Evolutionary conservation across 768 basidiomycete species (phyloP).

Genomic region (Chlorophyllum brunneum): DNA sequence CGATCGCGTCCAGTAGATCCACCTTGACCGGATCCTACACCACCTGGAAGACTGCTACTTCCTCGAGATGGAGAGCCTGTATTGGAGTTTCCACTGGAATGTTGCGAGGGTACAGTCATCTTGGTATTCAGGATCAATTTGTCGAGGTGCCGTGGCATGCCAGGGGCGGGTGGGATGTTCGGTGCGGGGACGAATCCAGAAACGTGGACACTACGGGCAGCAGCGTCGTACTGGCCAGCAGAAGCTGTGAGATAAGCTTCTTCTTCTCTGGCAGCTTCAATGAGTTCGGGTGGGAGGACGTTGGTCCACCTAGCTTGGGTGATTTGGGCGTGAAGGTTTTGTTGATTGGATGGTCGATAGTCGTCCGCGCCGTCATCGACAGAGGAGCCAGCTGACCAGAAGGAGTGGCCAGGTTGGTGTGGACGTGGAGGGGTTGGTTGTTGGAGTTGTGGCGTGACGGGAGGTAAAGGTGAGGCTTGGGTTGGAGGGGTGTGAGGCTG

Average conservation of each 20-base stretch:
- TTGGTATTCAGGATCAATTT: conserved; percentile 84
- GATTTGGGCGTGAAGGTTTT: conserved; percentile 12
- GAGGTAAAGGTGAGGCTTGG: conserved; percentile 19
- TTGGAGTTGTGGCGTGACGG: conserved; percentile 27
- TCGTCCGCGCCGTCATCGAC: conserved; percentile 31
- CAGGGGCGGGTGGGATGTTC: conserved; percentile 83
- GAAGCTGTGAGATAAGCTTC: conserved; percentile 65
- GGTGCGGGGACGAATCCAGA: conserved; percentile 56
- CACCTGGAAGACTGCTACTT: conserved; percentile 16
- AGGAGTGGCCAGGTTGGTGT: conserved; percentile 32
- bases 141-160: conserved; percentile 86
- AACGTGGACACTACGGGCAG: conserved; percentile 21
- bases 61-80: conserved; percentile 4
- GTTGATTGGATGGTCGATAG: conserved; percentile 3
- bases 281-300: conserved; percentile 72
- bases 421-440: conserved; percentile 18
- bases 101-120: conserved; percentile 24
- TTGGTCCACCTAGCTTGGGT: conserved; percentile 60
- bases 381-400: conserved; percentile 36
- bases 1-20: conserved; percentile 7
- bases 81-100: conserved; percentile 5
- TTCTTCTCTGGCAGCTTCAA: conserved; percentile 79
- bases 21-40: conserved; percentile 28
- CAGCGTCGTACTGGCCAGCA: conserved; percentile 29
- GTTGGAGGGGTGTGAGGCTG: conserved; percentile 25